These are phyloP conservation scores for Mixia osmundae DNA, from an alignment of 1,284 basidiomycete species.

Conservation along the genomic window DNA sequence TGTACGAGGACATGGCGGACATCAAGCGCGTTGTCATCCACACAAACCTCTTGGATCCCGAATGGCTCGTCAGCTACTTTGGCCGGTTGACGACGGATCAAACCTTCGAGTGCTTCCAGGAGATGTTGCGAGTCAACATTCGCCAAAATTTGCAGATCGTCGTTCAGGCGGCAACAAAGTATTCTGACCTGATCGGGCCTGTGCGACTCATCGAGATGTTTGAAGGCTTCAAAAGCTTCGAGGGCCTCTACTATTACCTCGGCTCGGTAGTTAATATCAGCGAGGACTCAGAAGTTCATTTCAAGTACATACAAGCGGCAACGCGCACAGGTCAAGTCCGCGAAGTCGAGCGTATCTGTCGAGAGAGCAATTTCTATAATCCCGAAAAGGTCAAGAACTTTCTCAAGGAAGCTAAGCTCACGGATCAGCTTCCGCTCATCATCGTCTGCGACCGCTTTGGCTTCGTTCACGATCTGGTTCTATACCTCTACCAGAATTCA, in stretches of 20 bases:
- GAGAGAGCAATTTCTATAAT: conserved; percentile 94
- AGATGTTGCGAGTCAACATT: conserved; percentile 94
- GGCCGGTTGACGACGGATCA: conserved; percentile 96
- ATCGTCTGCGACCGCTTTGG: conserved; percentile 99
- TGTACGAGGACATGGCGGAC: conserved; percentile 89
- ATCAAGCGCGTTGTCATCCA: conserved; percentile 98
- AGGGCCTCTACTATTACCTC: conserved; percentile 93
- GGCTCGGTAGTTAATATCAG: conserved; percentile 94
- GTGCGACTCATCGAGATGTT: conserved; percentile 98
- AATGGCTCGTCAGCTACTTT: conserved; percentile 98
- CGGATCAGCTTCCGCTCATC: conserved; percentile 93
- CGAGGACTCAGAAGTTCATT: conserved; percentile 91
- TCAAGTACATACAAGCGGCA: conserved; percentile 99
- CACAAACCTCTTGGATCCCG: conserved; percentile 60
- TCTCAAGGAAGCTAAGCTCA: conserved; percentile 80
- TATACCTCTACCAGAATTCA: conserved; percentile 97
- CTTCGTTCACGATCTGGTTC: conserved; percentile 95
- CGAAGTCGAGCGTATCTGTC: conserved; percentile 94
- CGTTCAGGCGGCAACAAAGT: conserved; percentile 96
- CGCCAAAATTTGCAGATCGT: conserved; percentile 93
- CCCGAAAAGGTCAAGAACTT: conserved; percentile 99
- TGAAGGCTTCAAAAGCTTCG: conserved; percentile 92
- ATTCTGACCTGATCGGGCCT: conserved; percentile 91
- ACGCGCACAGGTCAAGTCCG: conserved; percentile 95
- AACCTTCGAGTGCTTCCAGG: conserved; percentile 83